Conservation (phyloP, 139 green algal species). For the Micractinium conductrix region DNA sequence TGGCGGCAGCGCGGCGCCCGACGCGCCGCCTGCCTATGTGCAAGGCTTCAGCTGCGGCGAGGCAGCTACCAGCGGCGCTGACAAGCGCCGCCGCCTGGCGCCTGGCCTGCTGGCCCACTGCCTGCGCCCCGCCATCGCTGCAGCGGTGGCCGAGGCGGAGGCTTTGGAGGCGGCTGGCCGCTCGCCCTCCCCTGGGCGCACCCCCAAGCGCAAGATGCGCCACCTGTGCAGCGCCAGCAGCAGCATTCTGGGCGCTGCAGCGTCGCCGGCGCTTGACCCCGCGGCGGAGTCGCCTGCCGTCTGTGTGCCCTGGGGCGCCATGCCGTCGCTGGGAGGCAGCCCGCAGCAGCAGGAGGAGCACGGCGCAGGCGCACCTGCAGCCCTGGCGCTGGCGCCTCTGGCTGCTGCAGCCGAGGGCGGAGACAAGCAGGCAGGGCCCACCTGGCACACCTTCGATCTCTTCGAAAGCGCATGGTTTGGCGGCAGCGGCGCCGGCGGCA, state of each 20-base stretch:
- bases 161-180: background rate
- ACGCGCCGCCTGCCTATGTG: background rate
- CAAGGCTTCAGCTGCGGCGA: background rate
- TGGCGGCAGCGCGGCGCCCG: background rate
- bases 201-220: constrained; percentile 6
- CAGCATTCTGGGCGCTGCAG: background rate
- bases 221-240: background rate
- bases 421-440: background rate
- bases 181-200: background rate
- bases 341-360: background rate
- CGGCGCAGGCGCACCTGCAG: background rate
- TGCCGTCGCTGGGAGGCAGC: background rate
- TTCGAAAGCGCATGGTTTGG: background rate
- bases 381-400: background rate
- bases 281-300: background rate
- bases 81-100: background rate
- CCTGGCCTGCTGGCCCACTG: background rate
- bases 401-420: background rate
- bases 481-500: background rate
- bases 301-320: no score
- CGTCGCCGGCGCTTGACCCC: background rate
- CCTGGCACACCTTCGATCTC: background rate
- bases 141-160: background rate
- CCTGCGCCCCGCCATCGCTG: background rate
- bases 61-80: background rate